Percentiles rank a stretch among this genome's conserved stretches.
Conservation (phyloP, 768 basidiomycete species). For the Coprinopsis strossmayeri region DNA sequence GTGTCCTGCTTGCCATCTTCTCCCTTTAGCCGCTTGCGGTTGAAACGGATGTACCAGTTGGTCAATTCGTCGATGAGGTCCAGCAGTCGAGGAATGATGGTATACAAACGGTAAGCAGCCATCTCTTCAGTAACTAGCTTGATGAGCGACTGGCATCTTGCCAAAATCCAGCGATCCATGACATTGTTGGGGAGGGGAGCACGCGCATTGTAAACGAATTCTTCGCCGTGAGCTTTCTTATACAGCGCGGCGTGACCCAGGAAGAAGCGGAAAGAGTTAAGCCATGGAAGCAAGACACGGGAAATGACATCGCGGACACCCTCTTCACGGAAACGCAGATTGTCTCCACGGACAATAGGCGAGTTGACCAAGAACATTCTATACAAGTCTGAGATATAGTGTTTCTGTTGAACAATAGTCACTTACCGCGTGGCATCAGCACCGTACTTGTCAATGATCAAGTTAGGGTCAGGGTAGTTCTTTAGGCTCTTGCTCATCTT, state of each 20-base stretch:
- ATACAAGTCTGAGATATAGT: slow-evolving; percentile 1
- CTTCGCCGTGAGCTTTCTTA: slow-evolving; percentile 69
- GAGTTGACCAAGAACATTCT: slow-evolving; percentile 99
- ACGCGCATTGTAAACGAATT: slow-evolving; percentile 85
- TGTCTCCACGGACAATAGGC: slow-evolving; percentile 96
- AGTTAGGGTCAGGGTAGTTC: slow-evolving; percentile 94
- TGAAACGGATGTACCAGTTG: slow-evolving; percentile 99
- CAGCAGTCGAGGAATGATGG: slow-evolving; percentile 90
- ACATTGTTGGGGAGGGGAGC: slow-evolving; percentile 82
- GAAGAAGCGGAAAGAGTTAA: slow-evolving; percentile 99
- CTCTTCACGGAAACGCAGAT: slow-evolving; percentile 95
- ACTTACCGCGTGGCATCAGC: slow-evolving; percentile 87
- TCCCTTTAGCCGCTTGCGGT: slow-evolving; percentile 92
- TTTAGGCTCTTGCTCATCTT: slow-evolving; percentile 99
- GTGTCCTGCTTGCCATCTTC: slow-evolving; percentile 90
- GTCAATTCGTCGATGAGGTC: slow-evolving; percentile 94
- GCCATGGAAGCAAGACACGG: slow-evolving; percentile 95
- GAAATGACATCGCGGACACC: slow-evolving; percentile 96
- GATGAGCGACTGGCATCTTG: slow-evolving; percentile 96
- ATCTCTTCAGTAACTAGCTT: slow-evolving; percentile 88
- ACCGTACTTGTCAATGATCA: slow-evolving; percentile 86
- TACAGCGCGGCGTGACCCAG: slow-evolving; percentile 86
- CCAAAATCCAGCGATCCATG: slow-evolving; percentile 98
- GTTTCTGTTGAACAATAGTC: not conserved
- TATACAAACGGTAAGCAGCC: slow-evolving; percentile 96